phyloP scores from a whole-genome alignment of 2,329 filamentous ascomycete genomes.

The Teratosphaeriaceae sp. region DNA sequence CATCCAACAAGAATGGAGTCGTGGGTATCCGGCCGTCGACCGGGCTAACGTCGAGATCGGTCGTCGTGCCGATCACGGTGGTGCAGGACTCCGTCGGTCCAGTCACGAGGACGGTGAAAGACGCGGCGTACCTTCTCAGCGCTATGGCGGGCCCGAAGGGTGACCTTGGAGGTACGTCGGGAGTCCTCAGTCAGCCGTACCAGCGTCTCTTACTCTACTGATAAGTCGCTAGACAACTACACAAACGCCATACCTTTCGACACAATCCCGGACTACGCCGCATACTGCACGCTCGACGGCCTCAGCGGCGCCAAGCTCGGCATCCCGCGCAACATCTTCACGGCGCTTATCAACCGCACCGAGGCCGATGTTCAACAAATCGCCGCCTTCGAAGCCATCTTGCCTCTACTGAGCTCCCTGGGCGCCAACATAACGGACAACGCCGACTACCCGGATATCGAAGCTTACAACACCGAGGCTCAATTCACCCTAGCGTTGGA shows the following conservation, averaged over 20 bases:
- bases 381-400: constrained; percentile 45
- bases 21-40: constrained; percentile 64
- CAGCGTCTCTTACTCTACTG: too few species aligned
- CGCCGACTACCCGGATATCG: constrained; percentile 1
- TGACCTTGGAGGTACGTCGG: constrained; percentile 21
- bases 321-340: constrained; percentile 54
- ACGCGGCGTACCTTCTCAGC: constrained; percentile 51
- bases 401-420: background rate
- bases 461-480: background rate
- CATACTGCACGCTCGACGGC: constrained; percentile 46
- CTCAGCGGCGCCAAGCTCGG: constrained; percentile 53
- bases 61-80: constrained; percentile 59
- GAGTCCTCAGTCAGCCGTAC: too few species aligned
- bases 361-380: constrained; percentile 35
- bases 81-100: constrained; percentile 52
- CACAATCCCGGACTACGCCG: constrained; percentile 53
- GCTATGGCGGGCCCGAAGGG: constrained; percentile 48
- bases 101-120: constrained; percentile 52
- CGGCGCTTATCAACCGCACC: constrained; percentile 24
- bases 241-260: constrained; percentile 50
- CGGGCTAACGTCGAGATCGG: constrained; percentile 54
- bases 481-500: background rate
- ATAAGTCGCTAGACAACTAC: constrained; percentile 56
- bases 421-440: background rate
- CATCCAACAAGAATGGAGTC: constrained; percentile 50